A percentile compares a stretch with the other conserved stretches of the same genome.
Evolutionary conservation across 2,329 filamentous ascomycete species (phyloP).

Genomic region (Neophaeococcomyces mojaviensis): DNA sequence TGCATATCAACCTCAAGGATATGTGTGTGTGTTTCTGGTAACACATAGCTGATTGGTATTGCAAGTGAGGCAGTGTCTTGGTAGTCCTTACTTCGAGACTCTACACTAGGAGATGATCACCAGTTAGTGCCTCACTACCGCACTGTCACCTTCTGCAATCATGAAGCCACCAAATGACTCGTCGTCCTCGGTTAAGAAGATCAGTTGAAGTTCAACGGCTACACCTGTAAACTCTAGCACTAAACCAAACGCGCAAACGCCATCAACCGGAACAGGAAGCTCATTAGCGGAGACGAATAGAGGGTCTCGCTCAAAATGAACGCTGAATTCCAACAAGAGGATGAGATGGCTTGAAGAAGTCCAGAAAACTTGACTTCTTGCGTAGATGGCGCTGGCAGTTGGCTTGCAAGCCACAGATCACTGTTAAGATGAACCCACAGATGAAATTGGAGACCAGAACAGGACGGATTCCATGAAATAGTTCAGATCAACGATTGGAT

Average conservation of each 20-base stretch:
- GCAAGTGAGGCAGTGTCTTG: conserved; percentile 1
- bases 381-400: conserved; percentile 3
- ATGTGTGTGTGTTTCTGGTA: neutral
- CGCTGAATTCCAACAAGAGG: neutral
- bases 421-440: neutral
- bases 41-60: neutral
- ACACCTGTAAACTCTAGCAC: neutral
- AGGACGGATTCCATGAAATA: neutral
- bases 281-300: neutral
- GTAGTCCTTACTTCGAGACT: neutral
- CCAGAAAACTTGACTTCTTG: neutral
- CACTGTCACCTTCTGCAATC: neutral
- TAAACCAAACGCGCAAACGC: neutral
- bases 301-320: neutral
- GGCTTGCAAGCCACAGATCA: conserved; percentile 6
- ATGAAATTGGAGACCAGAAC: neutral
- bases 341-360: conserved; percentile 1
- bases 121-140: neutral
- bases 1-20: neutral
- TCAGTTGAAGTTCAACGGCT: neutral
- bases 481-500: neutral
- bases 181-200: neutral
- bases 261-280: neutral
- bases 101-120: conserved; percentile 1
- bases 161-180: neutral